Evolutionary conservation across 192 early-diverging fungal species (phyloP).

Genomic region (Lunasporangiospora selenospora): DNA sequence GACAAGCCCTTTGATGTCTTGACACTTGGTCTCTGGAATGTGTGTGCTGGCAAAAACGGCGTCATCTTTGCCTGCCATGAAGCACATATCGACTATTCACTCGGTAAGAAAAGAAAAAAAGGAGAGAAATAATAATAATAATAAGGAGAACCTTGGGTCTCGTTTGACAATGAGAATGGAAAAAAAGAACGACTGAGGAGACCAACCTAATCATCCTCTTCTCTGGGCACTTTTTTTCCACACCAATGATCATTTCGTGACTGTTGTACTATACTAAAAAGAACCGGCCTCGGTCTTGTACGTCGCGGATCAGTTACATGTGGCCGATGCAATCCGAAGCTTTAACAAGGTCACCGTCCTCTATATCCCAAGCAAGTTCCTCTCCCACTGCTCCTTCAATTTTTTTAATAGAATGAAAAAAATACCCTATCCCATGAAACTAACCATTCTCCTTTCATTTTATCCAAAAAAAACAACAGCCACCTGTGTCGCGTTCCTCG

Average conservation of each 20-base stretch:
- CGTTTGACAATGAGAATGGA: no score
- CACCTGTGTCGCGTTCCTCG: conserved; percentile 24
- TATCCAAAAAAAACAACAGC: background rate
- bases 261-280: background rate
- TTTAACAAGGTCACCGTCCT: conserved; percentile 29
- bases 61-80: conserved; percentile 17
- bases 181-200: no score
- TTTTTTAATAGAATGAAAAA: background rate
- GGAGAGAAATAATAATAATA: background rate
- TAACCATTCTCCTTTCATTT: background rate
- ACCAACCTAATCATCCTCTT: no score
- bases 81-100: conserved; percentile 16
- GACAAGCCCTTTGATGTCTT: conserved; percentile 13
- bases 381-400: background rate
- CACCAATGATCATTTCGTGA: background rate
- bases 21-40: conserved; percentile 35
- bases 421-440: background rate
- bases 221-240: no score
- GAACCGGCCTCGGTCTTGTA: conserved; percentile 14
- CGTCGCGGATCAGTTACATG: conserved; percentile 20
- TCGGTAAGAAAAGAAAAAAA: conserved; percentile 11
- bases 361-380: conserved; percentile 29
- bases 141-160: no score
- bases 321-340: conserved; percentile 16
- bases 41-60: conserved; percentile 23